Conservation (phyloP, 1,284 basidiomycete genomes). For the Trametes versicolor region DNA sequence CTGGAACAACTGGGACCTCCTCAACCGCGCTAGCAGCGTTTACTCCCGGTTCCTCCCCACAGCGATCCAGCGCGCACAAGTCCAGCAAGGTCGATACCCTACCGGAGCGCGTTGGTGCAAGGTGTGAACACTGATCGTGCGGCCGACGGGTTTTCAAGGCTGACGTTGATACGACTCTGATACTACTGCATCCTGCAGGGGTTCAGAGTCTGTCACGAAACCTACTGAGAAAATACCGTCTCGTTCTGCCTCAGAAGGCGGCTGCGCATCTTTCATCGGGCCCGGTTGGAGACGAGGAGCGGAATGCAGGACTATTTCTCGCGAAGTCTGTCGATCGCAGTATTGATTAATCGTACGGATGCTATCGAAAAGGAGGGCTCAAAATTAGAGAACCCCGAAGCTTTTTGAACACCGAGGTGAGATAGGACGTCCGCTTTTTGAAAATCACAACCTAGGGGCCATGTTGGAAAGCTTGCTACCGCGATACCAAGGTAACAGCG, state of each 20-base stretch:
- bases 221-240: too few relatives aligned
- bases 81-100: constrained; percentile 65
- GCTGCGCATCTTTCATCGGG: constrained; percentile 34
- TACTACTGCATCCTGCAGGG: too few relatives aligned
- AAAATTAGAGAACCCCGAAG: background rate
- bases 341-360: background rate
- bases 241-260: constrained; percentile 32
- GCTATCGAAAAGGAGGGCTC: background rate
- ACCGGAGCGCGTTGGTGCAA: too few relatives aligned
- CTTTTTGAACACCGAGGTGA: background rate
- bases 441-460: too few relatives aligned
- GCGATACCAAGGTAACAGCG: too few relatives aligned
- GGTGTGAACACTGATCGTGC: too few relatives aligned
- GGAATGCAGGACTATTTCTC: background rate
- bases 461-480: too few relatives aligned
- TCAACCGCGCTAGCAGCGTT: constrained; percentile 53
- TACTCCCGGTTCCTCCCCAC: constrained; percentile 59
- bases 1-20: constrained; percentile 68
- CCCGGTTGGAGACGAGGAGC: background rate
- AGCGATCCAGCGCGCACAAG: constrained; percentile 56
- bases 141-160: too few relatives aligned
- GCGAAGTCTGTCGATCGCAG: background rate
- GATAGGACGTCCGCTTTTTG: too few relatives aligned
- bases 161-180: too few relatives aligned
- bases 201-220: too few relatives aligned